Base-by-base conservation (phyloP, 805 yeast genomes). In the Phaffomyces antillensis region DNA sequence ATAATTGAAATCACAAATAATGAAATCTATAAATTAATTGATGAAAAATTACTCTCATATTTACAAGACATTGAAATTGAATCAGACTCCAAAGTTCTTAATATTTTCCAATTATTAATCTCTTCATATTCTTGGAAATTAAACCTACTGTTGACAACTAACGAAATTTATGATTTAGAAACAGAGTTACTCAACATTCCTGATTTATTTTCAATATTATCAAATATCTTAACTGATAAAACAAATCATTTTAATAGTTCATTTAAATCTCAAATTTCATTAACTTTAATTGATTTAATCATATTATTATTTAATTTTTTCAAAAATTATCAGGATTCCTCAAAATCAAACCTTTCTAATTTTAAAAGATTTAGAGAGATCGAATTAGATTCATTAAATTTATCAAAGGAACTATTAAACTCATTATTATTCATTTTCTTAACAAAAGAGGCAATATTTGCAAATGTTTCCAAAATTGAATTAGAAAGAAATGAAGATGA, bases 401-500 rank as follows among this genome's bases (percentile, higher is more conserved):
- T 75, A 1, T 64, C 71, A 2, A 39, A 43, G 0, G 54, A 55
- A 2, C 32, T 69, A 3, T 66, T 67, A 45, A 50, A 53, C 1
- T 53, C 63, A 2, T 50, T 79, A 13, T 43, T 71, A 45, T 57
- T 65, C n/a, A 54, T 72, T 4, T 81, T 73, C 49, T 63, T 79
- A 47, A 56, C 67, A 20, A 68, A 72, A 46, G 88, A 81, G 52
- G 65, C 72, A 7, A 63, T 65, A 20, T 52, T 68, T 12, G 78
- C 79, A 0, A 62, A 58, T 37, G 33, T 60, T 1, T 39, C 63
- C n/a, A 46, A 47, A 0, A 54, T 67, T 3, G 65, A 70, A 12
- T 56, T 80, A 42, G 82, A 77, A 37, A 67, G 83, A 52, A 66
- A 64, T 20, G 80, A 70, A 31, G 66, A 69, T 18, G 86, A 81